These are phyloP conservation scores for Claviceps pazoutovae DNA, from an alignment of 2,329 filamentous ascomycete species.

Conservation along the genomic window DNA sequence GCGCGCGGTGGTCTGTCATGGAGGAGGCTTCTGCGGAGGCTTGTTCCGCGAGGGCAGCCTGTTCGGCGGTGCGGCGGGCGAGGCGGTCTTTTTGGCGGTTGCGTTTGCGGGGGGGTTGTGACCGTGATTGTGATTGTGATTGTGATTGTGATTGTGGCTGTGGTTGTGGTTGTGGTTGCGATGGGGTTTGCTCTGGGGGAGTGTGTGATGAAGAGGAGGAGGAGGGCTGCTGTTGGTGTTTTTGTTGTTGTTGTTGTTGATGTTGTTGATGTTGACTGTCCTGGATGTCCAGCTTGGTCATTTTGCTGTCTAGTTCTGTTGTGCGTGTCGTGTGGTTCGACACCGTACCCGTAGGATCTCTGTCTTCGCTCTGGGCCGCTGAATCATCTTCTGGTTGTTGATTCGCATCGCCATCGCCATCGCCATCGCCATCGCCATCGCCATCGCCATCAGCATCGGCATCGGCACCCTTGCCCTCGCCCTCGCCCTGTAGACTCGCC, in stretches of 20 bases:
- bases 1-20: slow-evolving; percentile 58
- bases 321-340: too few species aligned
- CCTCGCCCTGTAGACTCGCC: slow-evolving; percentile 18
- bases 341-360: neutral
- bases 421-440: neutral
- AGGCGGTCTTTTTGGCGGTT: slow-evolving; percentile 87
- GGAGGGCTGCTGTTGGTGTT: too few species aligned
- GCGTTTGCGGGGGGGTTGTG: slow-evolving; percentile 46
- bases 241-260: neutral
- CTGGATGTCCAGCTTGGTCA: neutral
- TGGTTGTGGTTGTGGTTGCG: too few species aligned
- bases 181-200: too few species aligned
- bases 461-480: too few species aligned
- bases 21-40: slow-evolving; percentile 63
- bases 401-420: neutral
- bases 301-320: slow-evolving; percentile 4
- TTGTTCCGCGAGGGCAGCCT: slow-evolving; percentile 50
- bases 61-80: slow-evolving; percentile 76
- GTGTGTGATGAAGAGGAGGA: too few species aligned
- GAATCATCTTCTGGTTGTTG: neutral
- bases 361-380: neutral
- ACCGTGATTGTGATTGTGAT: too few species aligned
- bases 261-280: too few species aligned
- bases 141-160: too few species aligned
- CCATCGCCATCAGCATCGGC: too few species aligned